Evolutionary conservation across 805 yeast species (phyloP).

Genomic region (Barnettozyma populi): DNA sequence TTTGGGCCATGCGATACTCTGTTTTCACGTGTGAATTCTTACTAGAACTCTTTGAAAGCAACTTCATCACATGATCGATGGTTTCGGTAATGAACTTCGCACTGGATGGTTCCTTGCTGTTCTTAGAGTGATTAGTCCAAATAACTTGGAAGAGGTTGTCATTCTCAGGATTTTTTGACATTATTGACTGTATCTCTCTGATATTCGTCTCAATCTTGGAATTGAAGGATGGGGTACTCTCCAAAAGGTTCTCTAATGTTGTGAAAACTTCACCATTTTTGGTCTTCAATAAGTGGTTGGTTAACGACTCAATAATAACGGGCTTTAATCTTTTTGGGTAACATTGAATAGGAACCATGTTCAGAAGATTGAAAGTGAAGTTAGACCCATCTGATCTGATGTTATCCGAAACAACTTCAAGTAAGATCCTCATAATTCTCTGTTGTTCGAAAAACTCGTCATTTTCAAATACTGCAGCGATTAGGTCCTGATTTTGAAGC

Average conservation of each 20-base stretch:
- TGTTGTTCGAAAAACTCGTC: slow-evolving; percentile 44
- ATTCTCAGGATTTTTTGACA: slow-evolving; percentile 11
- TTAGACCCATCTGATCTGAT: slow-evolving; percentile 2
- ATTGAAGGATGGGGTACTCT: slow-evolving; percentile 45
- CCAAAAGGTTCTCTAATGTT: slow-evolving; percentile 35
- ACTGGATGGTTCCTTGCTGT: slow-evolving; percentile 28
- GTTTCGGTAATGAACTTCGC: slow-evolving; percentile 21
- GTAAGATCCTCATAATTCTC: slow-evolving; percentile 30
- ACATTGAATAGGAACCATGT: slow-evolving; percentile 46
- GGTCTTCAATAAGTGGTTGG: slow-evolving; percentile 5
- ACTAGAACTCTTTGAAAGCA: slow-evolving; percentile 5
- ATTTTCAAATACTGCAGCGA: slow-evolving; percentile 28
- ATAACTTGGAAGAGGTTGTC: slow-evolving; percentile 31
- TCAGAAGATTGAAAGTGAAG: slow-evolving; percentile 8
- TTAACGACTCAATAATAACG: slow-evolving; percentile 23
- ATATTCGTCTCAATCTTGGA: slow-evolving; percentile 45
- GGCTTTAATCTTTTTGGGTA: slow-evolving; percentile 32
- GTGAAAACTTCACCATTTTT: slow-evolving; percentile 13
- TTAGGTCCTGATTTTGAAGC: slow-evolving; percentile 19
- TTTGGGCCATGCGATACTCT: slow-evolving; percentile 13
- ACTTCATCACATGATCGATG: slow-evolving; percentile 14
- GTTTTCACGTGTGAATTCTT: slow-evolving; percentile 7
- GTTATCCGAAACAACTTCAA: slow-evolving; percentile 18
- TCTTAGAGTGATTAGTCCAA: slow-evolving; percentile 37
- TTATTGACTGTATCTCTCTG: slow-evolving; percentile 17